Evolutionary conservation across 2,329 filamentous ascomycete genomes (phyloP).

Genomic region (Cladorrhinum sp.): DNA sequence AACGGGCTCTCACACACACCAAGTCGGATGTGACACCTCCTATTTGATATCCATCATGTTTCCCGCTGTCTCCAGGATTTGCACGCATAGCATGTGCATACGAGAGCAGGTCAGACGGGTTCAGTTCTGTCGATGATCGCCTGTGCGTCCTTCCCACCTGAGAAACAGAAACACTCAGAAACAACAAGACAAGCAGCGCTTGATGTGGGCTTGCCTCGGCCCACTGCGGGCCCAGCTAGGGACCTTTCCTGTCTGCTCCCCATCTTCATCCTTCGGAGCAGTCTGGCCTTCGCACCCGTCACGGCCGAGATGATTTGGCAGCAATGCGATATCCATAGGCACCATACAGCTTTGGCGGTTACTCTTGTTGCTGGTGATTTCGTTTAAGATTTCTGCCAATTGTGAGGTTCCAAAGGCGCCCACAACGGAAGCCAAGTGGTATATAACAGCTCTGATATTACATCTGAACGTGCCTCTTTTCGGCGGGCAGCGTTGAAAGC

Average conservation of each 20-base stretch:
- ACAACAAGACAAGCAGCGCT: constrained; percentile 10
- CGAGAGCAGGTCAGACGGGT: neutral
- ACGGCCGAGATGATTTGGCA: constrained; percentile 5
- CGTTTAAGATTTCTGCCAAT: constrained; percentile 27
- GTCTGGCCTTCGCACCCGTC: neutral
- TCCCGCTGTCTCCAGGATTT: neutral
- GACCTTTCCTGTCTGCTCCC: constrained; percentile 12
- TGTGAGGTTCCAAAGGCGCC: constrained; percentile 21
- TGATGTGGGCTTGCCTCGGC: constrained; percentile 17
- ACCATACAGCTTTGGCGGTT: constrained; percentile 13
- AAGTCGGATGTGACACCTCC: constrained; percentile 5
- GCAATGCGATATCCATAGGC: constrained; percentile 13
- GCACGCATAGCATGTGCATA: neutral
- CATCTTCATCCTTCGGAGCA: neutral
- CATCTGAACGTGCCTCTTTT: constrained; percentile 11
- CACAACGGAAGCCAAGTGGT: constrained; percentile 22
- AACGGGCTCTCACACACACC: neutral
- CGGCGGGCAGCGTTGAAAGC: constrained; percentile 5
- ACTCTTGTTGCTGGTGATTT: constrained; percentile 25
- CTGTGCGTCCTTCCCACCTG: constrained; percentile 23
- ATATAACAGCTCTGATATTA: constrained; percentile 29
- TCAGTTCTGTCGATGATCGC: constrained; percentile 13
- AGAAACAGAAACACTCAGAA: constrained; percentile 7
- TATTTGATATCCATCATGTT: constrained; percentile 4
- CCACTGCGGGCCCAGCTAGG: constrained; percentile 17